phyloP scores from a whole-genome alignment of 2,329 filamentous ascomycete species.

The Sordariomycetes sp. region DNA sequence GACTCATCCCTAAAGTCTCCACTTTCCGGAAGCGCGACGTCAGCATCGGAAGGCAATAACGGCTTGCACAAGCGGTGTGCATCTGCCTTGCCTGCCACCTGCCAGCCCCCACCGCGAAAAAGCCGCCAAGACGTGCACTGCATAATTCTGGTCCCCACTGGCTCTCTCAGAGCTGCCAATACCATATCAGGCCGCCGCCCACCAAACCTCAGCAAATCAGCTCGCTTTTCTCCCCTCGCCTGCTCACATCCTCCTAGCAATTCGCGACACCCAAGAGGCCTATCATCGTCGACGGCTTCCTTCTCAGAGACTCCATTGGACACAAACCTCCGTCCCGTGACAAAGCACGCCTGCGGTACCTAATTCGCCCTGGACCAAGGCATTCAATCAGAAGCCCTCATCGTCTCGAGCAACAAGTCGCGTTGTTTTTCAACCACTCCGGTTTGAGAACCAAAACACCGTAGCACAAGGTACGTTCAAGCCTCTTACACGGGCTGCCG shows the following conservation, averaged over 20 bases:
- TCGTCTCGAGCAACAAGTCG: neutral
- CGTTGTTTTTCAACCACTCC: neutral
- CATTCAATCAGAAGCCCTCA: constrained; percentile 1
- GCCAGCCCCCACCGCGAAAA: too few relatives aligned
- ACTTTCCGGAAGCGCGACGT: too few relatives aligned
- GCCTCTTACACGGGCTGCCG: too few relatives aligned
- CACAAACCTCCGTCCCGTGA: constrained; percentile 40
- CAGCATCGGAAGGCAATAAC: too few relatives aligned
- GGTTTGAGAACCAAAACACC: too few relatives aligned
- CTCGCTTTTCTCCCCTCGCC: constrained; percentile 26
- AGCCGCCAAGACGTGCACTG: too few relatives aligned
- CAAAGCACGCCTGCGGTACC: constrained; percentile 12
- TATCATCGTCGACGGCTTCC: constrained; percentile 26
- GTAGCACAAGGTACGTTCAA: too few relatives aligned
- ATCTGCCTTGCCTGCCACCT: too few relatives aligned
- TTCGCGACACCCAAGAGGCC: constrained; percentile 17
- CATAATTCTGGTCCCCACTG: too few relatives aligned
- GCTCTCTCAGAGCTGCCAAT: too few relatives aligned
- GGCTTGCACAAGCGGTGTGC: too few relatives aligned
- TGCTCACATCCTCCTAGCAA: constrained; percentile 5
- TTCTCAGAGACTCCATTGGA: constrained; percentile 38
- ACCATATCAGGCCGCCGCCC: constrained; percentile 10
- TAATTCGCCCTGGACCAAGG: neutral
- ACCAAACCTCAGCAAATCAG: constrained; percentile 39
- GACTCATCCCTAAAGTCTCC: too few relatives aligned